These are phyloP conservation scores for Trichosporon sp. DNA, from an alignment of 1,284 basidiomycete species.

Conservation along the genomic window DNA sequence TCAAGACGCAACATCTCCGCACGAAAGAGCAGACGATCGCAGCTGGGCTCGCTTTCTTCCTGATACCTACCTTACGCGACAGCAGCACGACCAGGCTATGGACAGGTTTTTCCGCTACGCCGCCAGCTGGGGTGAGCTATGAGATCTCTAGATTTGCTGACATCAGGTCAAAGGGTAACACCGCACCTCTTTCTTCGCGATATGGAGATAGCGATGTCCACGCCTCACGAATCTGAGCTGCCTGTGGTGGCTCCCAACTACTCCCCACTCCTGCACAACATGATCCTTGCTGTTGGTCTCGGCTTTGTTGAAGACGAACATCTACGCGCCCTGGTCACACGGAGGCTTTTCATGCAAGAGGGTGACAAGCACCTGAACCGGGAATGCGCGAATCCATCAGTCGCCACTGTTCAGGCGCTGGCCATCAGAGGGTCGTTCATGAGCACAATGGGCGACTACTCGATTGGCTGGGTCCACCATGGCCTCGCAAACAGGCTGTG, in stretches of 20 bases:
- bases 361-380: constrained; percentile 58
- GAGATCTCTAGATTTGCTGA: not conserved
- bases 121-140: constrained; percentile 24
- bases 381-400: constrained; percentile 58
- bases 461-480: constrained; percentile 28
- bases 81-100: constrained; percentile 25
- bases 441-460: constrained; percentile 48
- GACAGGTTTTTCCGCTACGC: constrained; percentile 36
- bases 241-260: constrained; percentile 55
- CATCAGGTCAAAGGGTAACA: constrained; percentile 11
- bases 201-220: constrained; percentile 16
- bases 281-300: constrained; percentile 59
- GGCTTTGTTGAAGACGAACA: constrained; percentile 58
- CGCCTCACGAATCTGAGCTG: constrained; percentile 42
- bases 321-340: constrained; percentile 53
- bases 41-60: constrained; percentile 11
- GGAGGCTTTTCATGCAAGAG: constrained; percentile 55
- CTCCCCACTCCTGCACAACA: constrained; percentile 67
- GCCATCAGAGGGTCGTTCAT: constrained; percentile 60
- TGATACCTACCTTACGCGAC: constrained; percentile 20
- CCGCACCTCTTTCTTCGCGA: constrained; percentile 25
- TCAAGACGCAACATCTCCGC: constrained; percentile 6
- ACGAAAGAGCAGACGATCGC: not conserved
- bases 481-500: constrained; percentile 26
- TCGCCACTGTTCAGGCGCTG: constrained; percentile 59